Percentiles rank a stretch among this genome's conserved stretches.
phyloP scores from a whole-genome alignment of 148 eudicot genomes.

The Camellia japonica region DNA sequence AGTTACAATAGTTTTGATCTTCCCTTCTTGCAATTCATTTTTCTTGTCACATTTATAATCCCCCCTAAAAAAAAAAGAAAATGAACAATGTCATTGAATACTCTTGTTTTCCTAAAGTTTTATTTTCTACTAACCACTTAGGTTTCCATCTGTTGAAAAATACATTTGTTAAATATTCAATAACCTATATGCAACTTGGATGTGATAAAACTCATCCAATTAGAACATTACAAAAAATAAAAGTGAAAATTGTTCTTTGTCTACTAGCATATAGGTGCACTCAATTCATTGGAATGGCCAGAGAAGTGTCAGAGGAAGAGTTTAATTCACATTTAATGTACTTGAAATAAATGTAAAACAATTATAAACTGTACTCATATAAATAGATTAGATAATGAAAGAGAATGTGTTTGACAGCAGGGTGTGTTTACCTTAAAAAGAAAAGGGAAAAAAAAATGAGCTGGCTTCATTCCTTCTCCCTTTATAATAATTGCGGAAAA shows the following conservation, averaged over 20 bases:
- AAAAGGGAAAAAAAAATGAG: background rate
- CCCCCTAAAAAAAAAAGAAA: background rate
- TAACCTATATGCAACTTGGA: background rate
- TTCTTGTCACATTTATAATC: background rate
- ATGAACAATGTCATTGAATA: background rate
- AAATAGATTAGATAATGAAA: background rate
- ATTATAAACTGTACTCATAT: background rate
- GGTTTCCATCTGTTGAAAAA: background rate
- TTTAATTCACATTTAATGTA: background rate
- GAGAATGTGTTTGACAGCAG: background rate
- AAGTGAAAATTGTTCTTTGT: background rate
- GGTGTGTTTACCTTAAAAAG: background rate
- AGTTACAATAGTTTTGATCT: constrained; percentile 1
- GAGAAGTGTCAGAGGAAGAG: background rate
- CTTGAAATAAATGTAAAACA: background rate
- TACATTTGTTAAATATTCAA: background rate
- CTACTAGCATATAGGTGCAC: background rate
- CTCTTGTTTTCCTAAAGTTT: background rate
- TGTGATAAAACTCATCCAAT: background rate
- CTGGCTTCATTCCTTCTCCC: constrained; percentile 3
- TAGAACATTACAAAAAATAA: background rate
- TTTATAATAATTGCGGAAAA: background rate
- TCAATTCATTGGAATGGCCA: background rate
- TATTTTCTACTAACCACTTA: background rate
- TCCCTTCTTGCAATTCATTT: background rate